Evolutionary conservation across 331 rosid species (phyloP).

Genomic region (Dryas integrifolia): DNA sequence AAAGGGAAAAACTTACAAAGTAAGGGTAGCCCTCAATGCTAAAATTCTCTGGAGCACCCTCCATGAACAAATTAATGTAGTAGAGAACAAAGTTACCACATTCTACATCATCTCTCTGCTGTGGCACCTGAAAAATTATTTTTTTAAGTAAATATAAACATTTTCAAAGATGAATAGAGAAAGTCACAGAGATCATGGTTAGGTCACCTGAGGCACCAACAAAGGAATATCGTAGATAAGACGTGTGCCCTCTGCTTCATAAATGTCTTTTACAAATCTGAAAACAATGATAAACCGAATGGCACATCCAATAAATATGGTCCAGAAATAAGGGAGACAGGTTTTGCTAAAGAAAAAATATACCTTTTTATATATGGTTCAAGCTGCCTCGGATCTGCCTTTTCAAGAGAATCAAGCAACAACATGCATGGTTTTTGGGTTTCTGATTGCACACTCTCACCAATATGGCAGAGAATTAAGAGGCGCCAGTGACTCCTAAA

Average conservation of each 20-base stretch:
- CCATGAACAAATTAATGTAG: constrained; percentile 60
- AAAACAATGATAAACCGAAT: constrained; percentile 17
- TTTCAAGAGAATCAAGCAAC: constrained; percentile 73
- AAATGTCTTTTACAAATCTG: constrained; percentile 69
- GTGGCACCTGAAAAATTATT: constrained; percentile 60
- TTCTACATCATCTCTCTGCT: constrained; percentile 63
- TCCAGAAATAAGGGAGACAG: not conserved
- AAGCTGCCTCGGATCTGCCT: constrained; percentile 51
- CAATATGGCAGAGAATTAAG: constrained; percentile 73
- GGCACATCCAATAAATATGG: constrained; percentile 5
- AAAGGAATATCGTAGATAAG: constrained; percentile 50
- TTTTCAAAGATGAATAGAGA: not conserved
- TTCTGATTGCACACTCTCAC: constrained; percentile 43
- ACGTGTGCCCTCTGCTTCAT: constrained; percentile 38
- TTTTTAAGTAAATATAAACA: not conserved
- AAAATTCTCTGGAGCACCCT: constrained; percentile 56
- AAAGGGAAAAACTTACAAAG: constrained; percentile 49
- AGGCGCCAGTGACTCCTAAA: constrained; percentile 76
- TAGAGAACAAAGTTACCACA: constrained; percentile 71
- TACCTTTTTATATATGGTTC: constrained; percentile 74
- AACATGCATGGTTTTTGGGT: constrained; percentile 58
- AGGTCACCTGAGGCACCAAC: constrained; percentile 60
- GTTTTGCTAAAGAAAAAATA: constrained; percentile 23
- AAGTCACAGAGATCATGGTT: not conserved
- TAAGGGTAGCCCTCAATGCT: constrained; percentile 54